Evolutionary conservation across 805 yeast species (phyloP).

Genomic region (Zygosaccharomyces lentus): DNA sequence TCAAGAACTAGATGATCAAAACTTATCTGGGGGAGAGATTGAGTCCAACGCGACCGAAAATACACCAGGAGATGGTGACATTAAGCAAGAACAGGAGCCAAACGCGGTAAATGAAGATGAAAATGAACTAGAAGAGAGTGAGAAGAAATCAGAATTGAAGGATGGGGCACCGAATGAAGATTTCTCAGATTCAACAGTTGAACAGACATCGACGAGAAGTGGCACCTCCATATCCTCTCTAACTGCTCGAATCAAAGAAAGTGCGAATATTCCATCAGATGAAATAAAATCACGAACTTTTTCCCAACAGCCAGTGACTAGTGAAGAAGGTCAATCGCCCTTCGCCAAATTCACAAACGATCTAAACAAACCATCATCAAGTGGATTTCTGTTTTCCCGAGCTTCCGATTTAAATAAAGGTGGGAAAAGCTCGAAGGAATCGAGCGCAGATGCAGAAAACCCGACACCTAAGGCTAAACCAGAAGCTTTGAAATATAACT

Average conservation of each 20-base stretch:
- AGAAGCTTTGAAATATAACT: neutral
- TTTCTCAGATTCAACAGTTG: constrained; percentile 24
- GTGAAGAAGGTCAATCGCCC: constrained; percentile 19
- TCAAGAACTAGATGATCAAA: neutral
- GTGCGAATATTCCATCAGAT: constrained; percentile 21
- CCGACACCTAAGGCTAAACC: neutral
- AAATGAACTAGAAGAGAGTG: neutral
- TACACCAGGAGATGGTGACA: neutral
- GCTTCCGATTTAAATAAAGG: constrained; percentile 2
- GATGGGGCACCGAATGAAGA: neutral
- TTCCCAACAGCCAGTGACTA: neutral
- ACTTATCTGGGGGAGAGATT: neutral
- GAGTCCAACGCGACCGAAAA: neutral
- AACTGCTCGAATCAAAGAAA: constrained; percentile 28
- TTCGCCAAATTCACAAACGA: constrained; percentile 26
- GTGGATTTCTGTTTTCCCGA: constrained; percentile 18
- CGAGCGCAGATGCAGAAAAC: neutral
- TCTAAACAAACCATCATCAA: constrained; percentile 16
- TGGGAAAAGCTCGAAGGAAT: constrained; percentile 2
- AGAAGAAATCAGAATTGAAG: neutral
- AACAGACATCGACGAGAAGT: constrained; percentile 17
- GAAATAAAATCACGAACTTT: constrained; percentile 8
- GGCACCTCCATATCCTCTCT: constrained; percentile 21
- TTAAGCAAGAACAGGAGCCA: constrained; percentile 1
- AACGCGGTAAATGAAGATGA: neutral